phyloP scores from a whole-genome alignment of 2,329 filamentous ascomycete species.

The Chaetomiaceae sp. region DNA sequence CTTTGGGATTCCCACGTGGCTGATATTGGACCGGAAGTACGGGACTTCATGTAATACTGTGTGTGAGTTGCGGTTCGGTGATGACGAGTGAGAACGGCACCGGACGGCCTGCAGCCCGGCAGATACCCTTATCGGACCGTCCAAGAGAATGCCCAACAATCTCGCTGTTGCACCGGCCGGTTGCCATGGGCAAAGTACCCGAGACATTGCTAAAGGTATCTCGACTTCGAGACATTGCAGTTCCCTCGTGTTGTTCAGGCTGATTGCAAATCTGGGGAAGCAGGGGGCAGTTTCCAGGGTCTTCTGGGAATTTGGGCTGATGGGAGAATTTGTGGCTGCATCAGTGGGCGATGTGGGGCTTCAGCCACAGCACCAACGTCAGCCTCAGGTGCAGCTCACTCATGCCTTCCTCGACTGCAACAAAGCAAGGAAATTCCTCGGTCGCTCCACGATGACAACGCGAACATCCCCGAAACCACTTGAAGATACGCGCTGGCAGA shows the following conservation, averaged over 20 bases:
- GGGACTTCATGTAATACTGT: slow-evolving; percentile 14
- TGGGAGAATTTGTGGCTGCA: background rate
- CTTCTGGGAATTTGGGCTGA: background rate
- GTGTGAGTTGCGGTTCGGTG: background rate
- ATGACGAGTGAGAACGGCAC: background rate
- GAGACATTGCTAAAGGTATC: slow-evolving; percentile 4
- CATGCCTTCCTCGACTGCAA: no score
- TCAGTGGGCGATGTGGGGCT: background rate
- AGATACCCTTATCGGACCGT: no score
- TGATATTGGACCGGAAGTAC: slow-evolving; percentile 13
- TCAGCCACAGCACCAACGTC: no score
- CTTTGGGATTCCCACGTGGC: slow-evolving; percentile 15
- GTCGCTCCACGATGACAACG: no score
- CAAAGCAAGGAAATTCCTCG: no score
- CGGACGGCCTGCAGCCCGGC: background rate
- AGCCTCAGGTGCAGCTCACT: no score
- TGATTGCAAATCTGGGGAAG: slow-evolving; percentile 7
- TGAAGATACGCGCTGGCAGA: no score
- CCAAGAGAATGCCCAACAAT: no score
- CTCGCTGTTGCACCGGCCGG: background rate
- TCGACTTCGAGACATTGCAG: background rate
- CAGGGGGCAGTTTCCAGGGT: slow-evolving; percentile 3
- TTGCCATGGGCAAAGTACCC: slow-evolving; percentile 5
- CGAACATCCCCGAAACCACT: no score
- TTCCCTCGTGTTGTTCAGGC: background rate